Percentiles rank a stretch among this genome's conserved stretches.
Evolutionary conservation across 148 eudicot species (phyloP).

Genomic region (Fagopyrum tataricum): DNA sequence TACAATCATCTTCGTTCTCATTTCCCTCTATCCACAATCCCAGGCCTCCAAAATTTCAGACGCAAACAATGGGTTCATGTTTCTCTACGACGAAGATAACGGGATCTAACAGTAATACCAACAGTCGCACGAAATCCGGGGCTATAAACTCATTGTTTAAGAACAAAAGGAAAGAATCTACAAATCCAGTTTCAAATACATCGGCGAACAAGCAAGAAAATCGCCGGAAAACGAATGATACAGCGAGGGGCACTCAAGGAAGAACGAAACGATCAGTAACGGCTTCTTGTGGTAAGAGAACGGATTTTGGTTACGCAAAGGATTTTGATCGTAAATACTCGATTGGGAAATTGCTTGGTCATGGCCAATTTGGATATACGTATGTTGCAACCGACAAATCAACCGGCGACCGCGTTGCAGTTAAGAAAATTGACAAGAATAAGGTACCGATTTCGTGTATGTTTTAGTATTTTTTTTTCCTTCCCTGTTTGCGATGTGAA

Average conservation of each 20-base stretch:
- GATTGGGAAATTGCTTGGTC: slow-evolving; percentile 89
- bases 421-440: slow-evolving; percentile 84
- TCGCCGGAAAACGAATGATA: neutral
- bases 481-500: neutral
- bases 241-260: neutral
- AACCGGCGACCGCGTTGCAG: slow-evolving; percentile 90
- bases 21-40: neutral
- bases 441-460: slow-evolving; percentile 39
- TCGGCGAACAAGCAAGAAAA: neutral
- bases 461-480: neutral
- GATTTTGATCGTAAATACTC: slow-evolving; percentile 59
- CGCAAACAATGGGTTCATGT: slow-evolving; percentile 15
- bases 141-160: neutral
- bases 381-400: slow-evolving; percentile 74
- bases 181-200: slow-evolving; percentile 1
- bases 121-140: neutral
- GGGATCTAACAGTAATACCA: slow-evolving; percentile 18
- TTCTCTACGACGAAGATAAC: slow-evolving; percentile 15
- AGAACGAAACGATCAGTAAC: slow-evolving; percentile 27
- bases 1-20: neutral
- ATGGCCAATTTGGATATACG: slow-evolving; percentile 96
- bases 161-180: slow-evolving; percentile 3
- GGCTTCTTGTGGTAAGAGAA: slow-evolving; percentile 65
- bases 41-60: neutral
- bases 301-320: slow-evolving; percentile 91